Conservation (phyloP, 345 rosid genomes). For the Anacardium occidentale region DNA sequence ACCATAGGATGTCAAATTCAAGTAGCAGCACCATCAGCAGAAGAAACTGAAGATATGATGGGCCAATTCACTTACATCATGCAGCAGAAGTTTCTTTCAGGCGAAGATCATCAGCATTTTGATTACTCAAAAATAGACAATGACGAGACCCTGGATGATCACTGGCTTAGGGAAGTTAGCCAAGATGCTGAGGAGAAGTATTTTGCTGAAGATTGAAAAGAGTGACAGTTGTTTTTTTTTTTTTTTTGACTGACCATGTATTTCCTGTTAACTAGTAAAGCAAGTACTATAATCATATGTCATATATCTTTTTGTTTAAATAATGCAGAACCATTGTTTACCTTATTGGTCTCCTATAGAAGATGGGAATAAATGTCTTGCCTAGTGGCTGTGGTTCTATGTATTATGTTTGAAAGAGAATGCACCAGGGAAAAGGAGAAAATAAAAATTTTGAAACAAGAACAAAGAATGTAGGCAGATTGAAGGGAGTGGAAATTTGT, state of each 20-base stretch:
- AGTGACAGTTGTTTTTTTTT: not conserved
- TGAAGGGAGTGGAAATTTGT: slow-evolving; percentile 10
- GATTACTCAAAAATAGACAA: slow-evolving; percentile 89
- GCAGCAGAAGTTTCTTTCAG: slow-evolving; percentile 88
- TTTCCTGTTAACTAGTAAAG: not conserved
- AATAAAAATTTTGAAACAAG: not conserved
- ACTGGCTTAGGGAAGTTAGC: slow-evolving; percentile 76
- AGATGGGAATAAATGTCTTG: not conserved
- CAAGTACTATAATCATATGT: slow-evolving; percentile 11
- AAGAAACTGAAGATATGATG: slow-evolving; percentile 80
- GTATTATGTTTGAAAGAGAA: not conserved
- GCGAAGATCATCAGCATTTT: slow-evolving; percentile 80
- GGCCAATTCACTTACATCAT: slow-evolving; percentile 72
- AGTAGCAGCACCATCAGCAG: slow-evolving; percentile 40
- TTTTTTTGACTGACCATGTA: not conserved
- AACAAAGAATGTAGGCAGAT: not conserved
- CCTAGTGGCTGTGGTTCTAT: not conserved
- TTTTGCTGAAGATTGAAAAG: slow-evolving; percentile 55
- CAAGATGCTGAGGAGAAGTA: slow-evolving; percentile 90
- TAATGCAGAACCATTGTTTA: not conserved
- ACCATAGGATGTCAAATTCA: slow-evolving; percentile 18
- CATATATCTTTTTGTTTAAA: not conserved
- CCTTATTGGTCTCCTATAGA: not conserved
- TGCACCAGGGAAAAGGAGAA: no score
- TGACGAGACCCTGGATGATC: slow-evolving; percentile 88